Evolutionary conservation across 2,329 filamentous ascomycete genomes (phyloP).

Genomic region (Nannizziopsis arthrosporioides): DNA sequence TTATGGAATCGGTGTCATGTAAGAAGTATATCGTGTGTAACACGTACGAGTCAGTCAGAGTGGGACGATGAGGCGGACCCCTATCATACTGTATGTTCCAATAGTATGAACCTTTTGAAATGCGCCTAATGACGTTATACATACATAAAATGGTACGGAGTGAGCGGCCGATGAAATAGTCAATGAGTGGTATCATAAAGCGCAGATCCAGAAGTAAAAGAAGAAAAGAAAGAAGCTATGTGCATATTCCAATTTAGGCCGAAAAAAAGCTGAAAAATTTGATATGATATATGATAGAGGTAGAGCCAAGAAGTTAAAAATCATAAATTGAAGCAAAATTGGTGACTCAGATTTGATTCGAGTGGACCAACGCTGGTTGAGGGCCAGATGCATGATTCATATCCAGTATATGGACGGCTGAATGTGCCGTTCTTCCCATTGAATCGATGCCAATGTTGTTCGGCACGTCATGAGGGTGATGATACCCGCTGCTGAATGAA

Average conservation of each 20-base stretch:
- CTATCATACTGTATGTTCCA: too few species aligned
- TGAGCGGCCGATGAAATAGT: neutral
- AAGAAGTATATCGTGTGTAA: too few species aligned
- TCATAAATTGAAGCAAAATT: neutral
- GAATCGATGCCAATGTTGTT: conserved; percentile 1
- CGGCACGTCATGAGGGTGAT: conserved; percentile 2
- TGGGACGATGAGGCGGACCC: too few species aligned
- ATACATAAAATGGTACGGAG: too few species aligned
- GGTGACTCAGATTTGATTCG: neutral
- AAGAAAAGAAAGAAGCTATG: neutral
- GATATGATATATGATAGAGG: too few species aligned
- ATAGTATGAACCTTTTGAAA: too few species aligned
- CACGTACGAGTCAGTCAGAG: too few species aligned
- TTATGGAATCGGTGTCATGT: too few species aligned
- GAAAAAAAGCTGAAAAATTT: too few species aligned
- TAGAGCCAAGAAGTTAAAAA: neutral
- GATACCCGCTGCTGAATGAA: conserved; percentile 5
- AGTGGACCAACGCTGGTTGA: neutral
- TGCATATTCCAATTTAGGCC: neutral
- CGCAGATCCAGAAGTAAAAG: neutral
- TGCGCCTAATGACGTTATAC: too few species aligned
- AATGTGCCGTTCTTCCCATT: neutral
- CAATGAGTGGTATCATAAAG: conserved; percentile 7
- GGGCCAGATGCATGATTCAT: neutral
- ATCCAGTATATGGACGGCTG: neutral